Evolutionary conservation across 345 rosid species (phyloP), one percentile per base, ranked within the genome.

Genomic region (Chamaenerion angustifolium): DNA sequence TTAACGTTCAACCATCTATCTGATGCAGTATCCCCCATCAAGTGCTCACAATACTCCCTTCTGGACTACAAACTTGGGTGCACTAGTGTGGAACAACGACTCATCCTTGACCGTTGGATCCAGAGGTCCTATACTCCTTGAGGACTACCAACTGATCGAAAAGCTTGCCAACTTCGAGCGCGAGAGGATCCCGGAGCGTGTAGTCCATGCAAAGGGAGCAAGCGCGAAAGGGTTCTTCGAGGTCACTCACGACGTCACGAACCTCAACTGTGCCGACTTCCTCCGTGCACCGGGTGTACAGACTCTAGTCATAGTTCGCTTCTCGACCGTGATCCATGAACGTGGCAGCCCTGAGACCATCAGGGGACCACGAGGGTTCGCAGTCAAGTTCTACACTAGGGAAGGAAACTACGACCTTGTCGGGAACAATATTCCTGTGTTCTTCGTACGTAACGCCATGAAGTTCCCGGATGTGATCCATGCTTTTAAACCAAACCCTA

Each of bases 141-240:
- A 88, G 82, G 97, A 88, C 70, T 88, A 85, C 52, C 97, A 88
- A n/a, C n/a, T n/a, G n/a, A n/a, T n/a, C n/a, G n/a, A n/a, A n/a
- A n/a, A n/a, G n/a, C n/a, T n/a, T n/a, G n/a, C n/a, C n/a, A n/a
- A n/a, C n/a, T n/a, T n/a, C n/a, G n/a, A n/a, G n/a, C n/a, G n/a
- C n/a, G n/a, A n/a, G n/a, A n/a, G n/a, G n/a, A n/a, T n/a, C n/a
- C n/a, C n/a, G n/a, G n/a, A n/a, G n/a, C n/a, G n/a, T n/a, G n/a
- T n/a, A n/a, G n/a, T n/a, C n/a, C n/a, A n/a, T n/a, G n/a, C n/a
- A n/a, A n/a, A n/a, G n/a, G n/a, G n/a, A n/a, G n/a, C n/a, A n/a
- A n/a, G n/a, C n/a, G n/a, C n/a, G n/a, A n/a, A n/a, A n/a, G n/a
- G n/a, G n/a, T n/a, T n/a, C n/a, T n/a, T n/a, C n/a, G n/a, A n/a